phyloP scores from a whole-genome alignment of 2,329 filamentous ascomycete species.

The Endothia cerciana region DNA sequence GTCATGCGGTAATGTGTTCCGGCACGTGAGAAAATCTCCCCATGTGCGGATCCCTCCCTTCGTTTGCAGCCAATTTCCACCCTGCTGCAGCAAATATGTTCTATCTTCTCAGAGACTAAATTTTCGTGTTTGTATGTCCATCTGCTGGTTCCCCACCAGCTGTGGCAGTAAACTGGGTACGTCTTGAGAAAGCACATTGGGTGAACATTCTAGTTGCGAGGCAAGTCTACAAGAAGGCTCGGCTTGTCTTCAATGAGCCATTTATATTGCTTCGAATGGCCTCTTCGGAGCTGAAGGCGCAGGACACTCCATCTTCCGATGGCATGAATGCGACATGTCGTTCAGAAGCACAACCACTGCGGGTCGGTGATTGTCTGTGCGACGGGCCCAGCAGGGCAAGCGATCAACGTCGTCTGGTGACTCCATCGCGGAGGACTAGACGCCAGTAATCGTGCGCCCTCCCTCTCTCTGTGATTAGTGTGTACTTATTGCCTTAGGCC shows the following conservation, averaged over 20 bases:
- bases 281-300: background rate
- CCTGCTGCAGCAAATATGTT: conserved; percentile 9
- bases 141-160: background rate
- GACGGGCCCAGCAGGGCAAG: no score
- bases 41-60: background rate
- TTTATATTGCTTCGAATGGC: background rate
- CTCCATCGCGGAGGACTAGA: background rate
- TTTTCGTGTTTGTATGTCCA: background rate
- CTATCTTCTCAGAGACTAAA: background rate
- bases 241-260: background rate
- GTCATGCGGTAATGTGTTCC: background rate
- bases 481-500: background rate
- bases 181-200: conserved; percentile 7
- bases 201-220: background rate
- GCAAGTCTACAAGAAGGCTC: background rate
- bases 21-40: background rate
- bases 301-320: no score
- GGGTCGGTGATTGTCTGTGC: no score
- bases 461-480: background rate
- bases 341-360: no score
- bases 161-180: conserved; percentile 5
- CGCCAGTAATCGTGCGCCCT: background rate
- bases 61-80: conserved; percentile 1
- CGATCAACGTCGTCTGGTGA: background rate
- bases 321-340: no score